These are phyloP conservation scores for Ophiostoma pallidulum DNA, from an alignment of 2,329 filamentous ascomycete genomes.

Conservation along the genomic window DNA sequence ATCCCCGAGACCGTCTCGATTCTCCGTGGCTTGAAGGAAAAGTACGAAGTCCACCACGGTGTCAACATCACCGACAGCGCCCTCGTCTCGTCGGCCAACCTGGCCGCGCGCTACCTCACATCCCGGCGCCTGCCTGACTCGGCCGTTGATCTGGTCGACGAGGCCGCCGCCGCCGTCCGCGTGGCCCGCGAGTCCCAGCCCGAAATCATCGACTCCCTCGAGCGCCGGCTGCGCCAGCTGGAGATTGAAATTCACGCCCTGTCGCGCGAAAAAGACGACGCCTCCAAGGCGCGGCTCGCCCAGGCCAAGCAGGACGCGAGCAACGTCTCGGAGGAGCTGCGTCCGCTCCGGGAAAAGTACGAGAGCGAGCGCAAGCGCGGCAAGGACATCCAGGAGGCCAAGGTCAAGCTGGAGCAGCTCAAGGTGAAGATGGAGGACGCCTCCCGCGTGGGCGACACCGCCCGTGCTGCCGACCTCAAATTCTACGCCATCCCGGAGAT, in stretches of 20 bases:
- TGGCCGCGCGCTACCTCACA: slow-evolving; percentile 90
- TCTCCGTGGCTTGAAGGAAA: slow-evolving; percentile 94
- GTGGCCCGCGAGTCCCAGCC: slow-evolving; percentile 95
- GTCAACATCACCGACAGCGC: slow-evolving; percentile 93
- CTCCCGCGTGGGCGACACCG: slow-evolving; percentile 75
- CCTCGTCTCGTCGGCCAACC: slow-evolving; percentile 80
- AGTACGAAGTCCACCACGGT: slow-evolving; percentile 96
- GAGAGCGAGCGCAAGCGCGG: slow-evolving; percentile 85
- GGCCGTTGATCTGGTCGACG: slow-evolving; percentile 91
- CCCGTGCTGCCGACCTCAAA: slow-evolving; percentile 83
- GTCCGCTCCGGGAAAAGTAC: slow-evolving; percentile 89
- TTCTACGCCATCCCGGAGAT: slow-evolving; percentile 97
- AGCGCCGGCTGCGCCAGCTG: slow-evolving; percentile 80
- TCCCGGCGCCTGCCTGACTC: slow-evolving; percentile 87
- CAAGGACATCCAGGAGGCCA: slow-evolving; percentile 86
- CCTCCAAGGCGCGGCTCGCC: slow-evolving; percentile 72
- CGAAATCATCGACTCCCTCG: slow-evolving; percentile 88
- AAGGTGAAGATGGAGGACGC: slow-evolving; percentile 90
- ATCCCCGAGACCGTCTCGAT: slow-evolving; percentile 91
- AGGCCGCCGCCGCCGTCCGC: slow-evolving; percentile 90
- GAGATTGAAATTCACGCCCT: slow-evolving; percentile 97
- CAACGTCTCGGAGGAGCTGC: slow-evolving; percentile 87
- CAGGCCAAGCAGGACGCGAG: slow-evolving; percentile 83
- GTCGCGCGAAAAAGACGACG: slow-evolving; percentile 87
- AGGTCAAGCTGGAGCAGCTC: slow-evolving; percentile 86